Percentiles rank a stretch among this genome's conserved stretches.
Conservation (phyloP, 1,284 basidiomycete genomes). For the Cryptococcus amylolentus region DNA sequence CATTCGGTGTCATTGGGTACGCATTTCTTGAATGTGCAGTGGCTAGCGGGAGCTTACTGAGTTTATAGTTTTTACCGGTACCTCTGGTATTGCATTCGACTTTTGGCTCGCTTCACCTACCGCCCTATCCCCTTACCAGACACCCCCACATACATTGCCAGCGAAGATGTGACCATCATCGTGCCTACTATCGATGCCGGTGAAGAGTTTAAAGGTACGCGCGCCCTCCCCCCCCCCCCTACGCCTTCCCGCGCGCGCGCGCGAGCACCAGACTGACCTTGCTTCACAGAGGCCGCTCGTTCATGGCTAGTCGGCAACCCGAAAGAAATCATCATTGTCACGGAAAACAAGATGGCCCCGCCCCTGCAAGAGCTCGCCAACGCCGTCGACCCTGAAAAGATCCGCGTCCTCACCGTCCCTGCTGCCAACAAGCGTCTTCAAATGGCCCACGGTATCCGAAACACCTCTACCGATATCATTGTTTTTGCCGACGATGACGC, state of each 20-base stretch:
- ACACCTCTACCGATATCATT: constrained; percentile 85
- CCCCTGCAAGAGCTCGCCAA: constrained; percentile 82
- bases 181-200: constrained; percentile 92
- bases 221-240: no score
- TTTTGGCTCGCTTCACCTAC: constrained; percentile 70
- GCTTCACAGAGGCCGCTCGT: constrained; percentile 66
- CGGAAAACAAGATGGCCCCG: constrained; percentile 81
- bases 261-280: background rate
- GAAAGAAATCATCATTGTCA: constrained; percentile 89
- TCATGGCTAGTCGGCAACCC: constrained; percentile 86
- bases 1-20: constrained; percentile 84
- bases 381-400: constrained; percentile 73
- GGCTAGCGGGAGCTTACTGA: background rate
- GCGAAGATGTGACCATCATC: constrained; percentile 90
- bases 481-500: constrained; percentile 94
- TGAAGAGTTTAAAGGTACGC: constrained; percentile 72
- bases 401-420: constrained; percentile 82
- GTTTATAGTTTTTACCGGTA: constrained; percentile 65
- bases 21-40: constrained; percentile 29
- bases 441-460: constrained; percentile 86
- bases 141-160: constrained; percentile 80
- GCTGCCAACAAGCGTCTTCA: constrained; percentile 89
- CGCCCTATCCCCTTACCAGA: constrained; percentile 78
- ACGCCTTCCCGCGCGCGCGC: background rate
- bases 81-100: constrained; percentile 80